Evolutionary conservation across 108 stramenopile species (phyloP).

Genomic region (Seminavis robusta): DNA sequence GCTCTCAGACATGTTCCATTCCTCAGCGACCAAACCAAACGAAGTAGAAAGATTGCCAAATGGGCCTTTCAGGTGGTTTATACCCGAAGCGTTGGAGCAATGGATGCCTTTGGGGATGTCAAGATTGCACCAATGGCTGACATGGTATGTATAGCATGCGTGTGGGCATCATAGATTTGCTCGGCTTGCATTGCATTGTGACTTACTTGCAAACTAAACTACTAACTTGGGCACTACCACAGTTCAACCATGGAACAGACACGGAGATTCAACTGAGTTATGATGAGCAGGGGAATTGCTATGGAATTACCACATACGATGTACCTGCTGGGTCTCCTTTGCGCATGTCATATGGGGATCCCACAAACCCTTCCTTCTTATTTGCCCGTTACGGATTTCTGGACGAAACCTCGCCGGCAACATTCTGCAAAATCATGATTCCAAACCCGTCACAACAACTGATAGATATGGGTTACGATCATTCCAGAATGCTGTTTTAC

Average conservation of each 20-base stretch:
- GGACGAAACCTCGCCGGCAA: slow-evolving; percentile 46
- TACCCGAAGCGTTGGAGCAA: slow-evolving; percentile 40
- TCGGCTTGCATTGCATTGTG: background rate
- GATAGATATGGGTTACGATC: slow-evolving; percentile 30
- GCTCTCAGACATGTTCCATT: too few species aligned
- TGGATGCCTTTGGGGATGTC: slow-evolving; percentile 16
- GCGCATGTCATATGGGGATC: slow-evolving; percentile 44
- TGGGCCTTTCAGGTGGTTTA: slow-evolving; percentile 64
- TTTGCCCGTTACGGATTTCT: slow-evolving; percentile 59
- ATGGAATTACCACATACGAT: slow-evolving; percentile 27
- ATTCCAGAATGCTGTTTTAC: slow-evolving; percentile 43
- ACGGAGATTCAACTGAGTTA: slow-evolving; percentile 46
- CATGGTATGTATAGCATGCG: too few species aligned
- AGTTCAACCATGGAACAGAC: slow-evolving; percentile 64
- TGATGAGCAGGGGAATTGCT: slow-evolving; percentile 53
- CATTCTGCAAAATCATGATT: slow-evolving; percentile 50
- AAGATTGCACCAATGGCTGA: slow-evolving; percentile 51
- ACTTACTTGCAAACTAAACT: background rate
- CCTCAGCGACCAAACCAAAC: too few species aligned
- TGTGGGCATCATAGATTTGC: background rate
- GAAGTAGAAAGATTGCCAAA: too few species aligned
- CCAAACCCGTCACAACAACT: slow-evolving; percentile 31
- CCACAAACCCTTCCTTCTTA: slow-evolving; percentile 47
- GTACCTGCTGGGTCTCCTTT: slow-evolving; percentile 46
- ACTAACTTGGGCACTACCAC: too few species aligned